Percentiles rank a stretch among this genome's conserved stretches.
These are phyloP conservation scores for Alternaria infectoria DNA, from an alignment of 2,329 filamentous ascomycete genomes.

Conservation along the genomic window DNA sequence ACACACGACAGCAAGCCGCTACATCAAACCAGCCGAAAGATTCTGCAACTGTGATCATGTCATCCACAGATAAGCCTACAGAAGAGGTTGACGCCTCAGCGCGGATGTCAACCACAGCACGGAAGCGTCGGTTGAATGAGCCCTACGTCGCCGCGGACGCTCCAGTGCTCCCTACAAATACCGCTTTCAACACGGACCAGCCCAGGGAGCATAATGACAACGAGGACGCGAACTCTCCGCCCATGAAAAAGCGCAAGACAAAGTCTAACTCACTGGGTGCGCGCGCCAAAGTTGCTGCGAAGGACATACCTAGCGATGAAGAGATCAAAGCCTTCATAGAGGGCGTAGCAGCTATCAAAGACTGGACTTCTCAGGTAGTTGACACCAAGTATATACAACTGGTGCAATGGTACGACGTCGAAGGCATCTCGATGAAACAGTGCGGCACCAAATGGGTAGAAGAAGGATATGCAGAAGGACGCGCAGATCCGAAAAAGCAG, in stretches of 20 bases:
- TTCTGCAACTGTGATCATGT: background rate
- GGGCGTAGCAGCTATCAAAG: background rate
- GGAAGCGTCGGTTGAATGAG: background rate
- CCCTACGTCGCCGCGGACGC: background rate
- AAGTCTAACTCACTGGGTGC: background rate
- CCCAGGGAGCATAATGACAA: background rate
- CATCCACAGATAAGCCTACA: background rate
- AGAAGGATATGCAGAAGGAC: background rate
- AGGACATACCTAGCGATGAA: background rate
- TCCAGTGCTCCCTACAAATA: background rate
- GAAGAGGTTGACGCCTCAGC: background rate
- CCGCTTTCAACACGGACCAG: background rate
- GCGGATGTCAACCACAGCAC: background rate
- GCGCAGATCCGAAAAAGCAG: background rate
- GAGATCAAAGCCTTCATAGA: background rate
- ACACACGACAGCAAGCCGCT: background rate
- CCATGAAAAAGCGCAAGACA: background rate
- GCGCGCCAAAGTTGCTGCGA: background rate
- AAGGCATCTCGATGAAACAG: background rate
- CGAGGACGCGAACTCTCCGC: background rate
- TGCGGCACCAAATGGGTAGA: background rate
- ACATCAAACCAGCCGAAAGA: background rate
- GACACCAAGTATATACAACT: background rate
- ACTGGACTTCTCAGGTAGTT: background rate
- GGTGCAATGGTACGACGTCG: background rate